phyloP scores from a whole-genome alignment of 306 rosid species.

The Cicer arietinum region DNA sequence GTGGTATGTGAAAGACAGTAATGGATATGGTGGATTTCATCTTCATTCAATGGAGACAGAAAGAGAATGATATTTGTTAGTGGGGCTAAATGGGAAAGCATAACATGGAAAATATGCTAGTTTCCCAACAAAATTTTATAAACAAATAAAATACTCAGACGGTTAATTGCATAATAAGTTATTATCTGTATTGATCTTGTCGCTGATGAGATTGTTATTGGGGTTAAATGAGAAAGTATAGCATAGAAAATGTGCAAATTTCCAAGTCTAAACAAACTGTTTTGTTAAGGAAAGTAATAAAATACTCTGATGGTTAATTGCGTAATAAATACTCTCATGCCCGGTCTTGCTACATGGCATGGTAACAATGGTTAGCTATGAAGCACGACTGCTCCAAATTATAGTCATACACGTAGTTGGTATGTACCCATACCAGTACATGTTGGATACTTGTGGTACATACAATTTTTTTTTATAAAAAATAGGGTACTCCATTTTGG shows the following conservation, averaged over 20 bases:
- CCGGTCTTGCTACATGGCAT: not conserved
- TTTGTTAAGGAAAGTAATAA: not conserved
- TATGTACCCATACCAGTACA: not conserved
- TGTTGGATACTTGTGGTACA: not conserved
- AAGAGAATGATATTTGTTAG: conserved; percentile 4
- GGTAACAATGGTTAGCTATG: conserved; percentile 2
- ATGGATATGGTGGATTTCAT: conserved; percentile 15
- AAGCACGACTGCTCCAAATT: conserved; percentile 3
- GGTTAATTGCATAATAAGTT: not conserved
- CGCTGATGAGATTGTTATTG: not conserved
- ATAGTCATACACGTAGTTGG: not conserved
- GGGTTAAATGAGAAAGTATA: not conserved
- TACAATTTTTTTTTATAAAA: no score
- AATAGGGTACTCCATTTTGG: not conserved
- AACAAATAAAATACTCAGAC: not conserved
- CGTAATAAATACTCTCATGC: not conserved
- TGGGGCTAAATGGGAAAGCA: conserved; percentile 6
- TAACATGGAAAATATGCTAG: conserved; percentile 17
- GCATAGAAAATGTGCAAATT: conserved; percentile 9
- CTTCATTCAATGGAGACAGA: conserved; percentile 27
- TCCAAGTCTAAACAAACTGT: not conserved
- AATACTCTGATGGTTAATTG: not conserved
- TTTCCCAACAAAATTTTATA: not conserved
- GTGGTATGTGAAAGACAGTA: not conserved
- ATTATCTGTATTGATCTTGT: not conserved